These are phyloP conservation scores for Vitis hybrid DNA, from an alignment of 177 flowering plant species.

Conservation along the genomic window DNA sequence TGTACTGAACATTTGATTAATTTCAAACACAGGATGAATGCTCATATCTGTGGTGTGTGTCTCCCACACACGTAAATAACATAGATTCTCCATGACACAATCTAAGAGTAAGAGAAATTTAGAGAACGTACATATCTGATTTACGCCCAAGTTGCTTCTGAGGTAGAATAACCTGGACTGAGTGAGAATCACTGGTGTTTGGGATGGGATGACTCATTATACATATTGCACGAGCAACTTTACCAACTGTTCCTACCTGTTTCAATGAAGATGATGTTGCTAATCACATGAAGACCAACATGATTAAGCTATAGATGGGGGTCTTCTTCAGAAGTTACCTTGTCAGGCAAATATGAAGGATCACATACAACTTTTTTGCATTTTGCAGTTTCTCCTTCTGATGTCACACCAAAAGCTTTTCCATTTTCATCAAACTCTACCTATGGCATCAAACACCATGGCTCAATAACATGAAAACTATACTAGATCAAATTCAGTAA, in stretches of 20 bases:
- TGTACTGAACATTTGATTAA: too few species aligned
- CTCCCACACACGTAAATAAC: too few species aligned
- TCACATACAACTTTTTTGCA: conserved; percentile 98
- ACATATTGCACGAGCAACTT: conserved; percentile 91
- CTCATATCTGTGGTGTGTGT: too few species aligned
- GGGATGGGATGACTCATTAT: conserved; percentile 98
- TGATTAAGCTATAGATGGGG: background rate
- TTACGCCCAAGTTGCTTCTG: conserved; percentile 97
- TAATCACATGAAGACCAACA: background rate
- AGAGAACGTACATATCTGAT: conserved; percentile 81
- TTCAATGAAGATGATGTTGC: background rate
- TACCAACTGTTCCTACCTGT: conserved; percentile 86
- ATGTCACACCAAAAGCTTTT: conserved; percentile 83
- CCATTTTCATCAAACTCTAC: conserved; percentile 80
- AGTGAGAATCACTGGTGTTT: conserved; percentile 80
- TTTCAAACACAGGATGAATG: too few species aligned
- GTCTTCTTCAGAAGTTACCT: conserved; percentile 38
- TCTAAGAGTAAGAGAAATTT: background rate
- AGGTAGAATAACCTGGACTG: conserved; percentile 88
- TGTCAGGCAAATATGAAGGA: conserved; percentile 87
- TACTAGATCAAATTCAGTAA: too few species aligned
- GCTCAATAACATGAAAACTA: too few species aligned
- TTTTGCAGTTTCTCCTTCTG: conserved; percentile 97
- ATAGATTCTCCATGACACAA: too few species aligned
- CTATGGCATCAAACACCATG: conserved; percentile 25